Base-by-base conservation (phyloP, 345 rosid species). In the Firmiana major region DNA sequence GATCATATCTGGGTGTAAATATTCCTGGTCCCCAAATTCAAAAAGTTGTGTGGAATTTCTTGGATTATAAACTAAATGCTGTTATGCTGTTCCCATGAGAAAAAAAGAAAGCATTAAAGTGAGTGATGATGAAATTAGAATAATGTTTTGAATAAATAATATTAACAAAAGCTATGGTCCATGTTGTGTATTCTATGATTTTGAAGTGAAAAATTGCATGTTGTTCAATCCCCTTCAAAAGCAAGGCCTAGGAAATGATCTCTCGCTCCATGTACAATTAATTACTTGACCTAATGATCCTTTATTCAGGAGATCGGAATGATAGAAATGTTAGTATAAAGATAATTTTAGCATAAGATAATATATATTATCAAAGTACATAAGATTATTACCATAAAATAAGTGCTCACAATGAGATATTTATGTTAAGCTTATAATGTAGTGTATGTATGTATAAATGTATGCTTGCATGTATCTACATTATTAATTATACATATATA, bases 191-290 rank as follows among this genome's bases (percentile, higher is more conserved):
- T 40, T 65, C 51, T 0, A 65, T n/a, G 53, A 11, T 42, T 42
- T 65, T 42, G 15, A 46, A 17, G 34, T 28, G 15, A 38, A 38
- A 38, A 3, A 38, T 38, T 38, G 40, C 40, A 38, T 15, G 2
- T 31, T 49, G 74, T 51, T 70, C 74, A 28, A 54, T 70, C 45
- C 43, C 19, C 22, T 48, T 70, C 59, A 70, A 48, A 46, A 70
- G 24, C 16, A 28, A 49, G 43, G 59, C 74, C 74, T 17, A 16
- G 74, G 49, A 28, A 70, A 49, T 15, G 58, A 70, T 69, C 34
- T 48, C 15, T 26, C 40, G 3, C 24, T 69, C 9, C 21, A n/a
- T n/a, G 11, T 55, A 51, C 8, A 17, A 51, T 15, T 5, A 17
- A 51, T 15, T 51, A 16, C 19, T 5, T 16, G 21, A 5, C 21